Percentiles rank a stretch among this genome's conserved stretches.
Evolutionary conservation across 2,329 filamentous ascomycete genomes (phyloP).

Genomic region (Sclerotinia sclerotiorum): DNA sequence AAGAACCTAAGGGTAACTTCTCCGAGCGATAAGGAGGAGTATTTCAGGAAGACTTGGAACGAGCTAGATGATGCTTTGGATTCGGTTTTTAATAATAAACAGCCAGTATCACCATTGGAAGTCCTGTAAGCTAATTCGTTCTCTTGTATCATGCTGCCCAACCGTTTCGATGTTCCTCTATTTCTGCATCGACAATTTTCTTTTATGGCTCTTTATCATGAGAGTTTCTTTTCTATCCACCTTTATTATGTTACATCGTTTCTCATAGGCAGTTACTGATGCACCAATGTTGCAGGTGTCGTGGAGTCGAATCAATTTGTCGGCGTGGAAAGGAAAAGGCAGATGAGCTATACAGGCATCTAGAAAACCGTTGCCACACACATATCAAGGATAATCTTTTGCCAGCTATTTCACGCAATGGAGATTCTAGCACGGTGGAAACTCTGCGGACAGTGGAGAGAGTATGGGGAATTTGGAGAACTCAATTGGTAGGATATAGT

Average conservation of each 20-base stretch:
- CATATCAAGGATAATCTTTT: conserved; percentile 66
- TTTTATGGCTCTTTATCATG: too few relatives aligned
- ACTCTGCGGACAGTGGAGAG: conserved; percentile 56
- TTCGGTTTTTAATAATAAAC: conserved; percentile 66
- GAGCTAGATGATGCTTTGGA: conserved; percentile 73
- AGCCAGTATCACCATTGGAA: conserved; percentile 74
- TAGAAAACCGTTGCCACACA: conserved; percentile 64
- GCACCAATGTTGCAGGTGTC: conserved; percentile 51
- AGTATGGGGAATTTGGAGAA: conserved; percentile 76
- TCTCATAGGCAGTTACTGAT: neutral
- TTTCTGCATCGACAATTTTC: neutral
- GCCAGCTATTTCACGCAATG: conserved; percentile 51
- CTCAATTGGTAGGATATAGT: conserved; percentile 63
- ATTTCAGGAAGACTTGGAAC: conserved; percentile 72
- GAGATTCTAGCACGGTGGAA: conserved; percentile 56
- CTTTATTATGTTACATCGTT: neutral
- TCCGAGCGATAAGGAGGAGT: conserved; percentile 65
- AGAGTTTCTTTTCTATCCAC: neutral
- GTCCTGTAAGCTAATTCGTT: conserved; percentile 50
- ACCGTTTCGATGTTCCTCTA: neutral
- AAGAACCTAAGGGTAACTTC: conserved; percentile 77
- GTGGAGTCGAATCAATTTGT: conserved; percentile 89
- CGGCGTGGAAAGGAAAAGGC: conserved; percentile 64
- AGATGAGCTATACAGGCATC: conserved; percentile 62
- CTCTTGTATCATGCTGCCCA: neutral